Evolutionary conservation across 2,329 filamentous ascomycete species (phyloP).

Genomic region (Chaetomiaceae sp.): DNA sequence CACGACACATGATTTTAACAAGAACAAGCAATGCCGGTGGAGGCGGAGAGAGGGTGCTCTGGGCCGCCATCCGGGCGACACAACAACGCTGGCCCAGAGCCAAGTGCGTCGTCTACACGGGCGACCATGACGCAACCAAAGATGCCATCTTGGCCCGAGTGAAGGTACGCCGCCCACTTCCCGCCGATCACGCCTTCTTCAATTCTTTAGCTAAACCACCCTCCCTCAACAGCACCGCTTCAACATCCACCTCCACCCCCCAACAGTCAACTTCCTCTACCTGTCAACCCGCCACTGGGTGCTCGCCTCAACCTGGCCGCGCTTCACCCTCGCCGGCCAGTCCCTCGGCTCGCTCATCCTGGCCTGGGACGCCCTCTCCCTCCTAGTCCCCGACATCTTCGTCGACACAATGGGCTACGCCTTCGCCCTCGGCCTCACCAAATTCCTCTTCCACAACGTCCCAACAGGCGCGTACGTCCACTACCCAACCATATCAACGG

Average conservation of each 20-base stretch:
- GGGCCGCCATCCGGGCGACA: conserved; percentile 89
- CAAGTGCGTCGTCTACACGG: conserved; percentile 89
- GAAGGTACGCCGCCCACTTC: conserved; percentile 48
- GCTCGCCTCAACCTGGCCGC: conserved; percentile 80
- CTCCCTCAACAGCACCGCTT: conserved; percentile 64
- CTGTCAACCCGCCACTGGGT: conserved; percentile 84
- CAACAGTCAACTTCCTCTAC: conserved; percentile 83
- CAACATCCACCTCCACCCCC: conserved; percentile 82
- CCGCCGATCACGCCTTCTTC: background rate
- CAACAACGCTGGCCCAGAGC: conserved; percentile 85
- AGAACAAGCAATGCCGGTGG: conserved; percentile 78
- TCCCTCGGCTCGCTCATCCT: conserved; percentile 82
- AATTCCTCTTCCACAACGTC: conserved; percentile 72
- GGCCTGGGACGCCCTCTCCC: conserved; percentile 87
- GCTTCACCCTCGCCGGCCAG: conserved; percentile 90
- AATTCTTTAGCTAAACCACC: background rate
- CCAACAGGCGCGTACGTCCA: conserved; percentile 93
- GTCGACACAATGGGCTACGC: conserved; percentile 98
- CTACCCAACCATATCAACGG: conserved; percentile 96
- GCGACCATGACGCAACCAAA: conserved; percentile 85
- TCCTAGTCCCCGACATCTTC: conserved; percentile 88
- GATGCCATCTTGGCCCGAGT: conserved; percentile 71
- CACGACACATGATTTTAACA: conserved; percentile 4
- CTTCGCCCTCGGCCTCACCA: conserved; percentile 78
- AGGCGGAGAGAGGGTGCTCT: conserved; percentile 90